Base-by-base conservation (phyloP, 148 eudicot genomes). In the Rhododendron vialii region DNA sequence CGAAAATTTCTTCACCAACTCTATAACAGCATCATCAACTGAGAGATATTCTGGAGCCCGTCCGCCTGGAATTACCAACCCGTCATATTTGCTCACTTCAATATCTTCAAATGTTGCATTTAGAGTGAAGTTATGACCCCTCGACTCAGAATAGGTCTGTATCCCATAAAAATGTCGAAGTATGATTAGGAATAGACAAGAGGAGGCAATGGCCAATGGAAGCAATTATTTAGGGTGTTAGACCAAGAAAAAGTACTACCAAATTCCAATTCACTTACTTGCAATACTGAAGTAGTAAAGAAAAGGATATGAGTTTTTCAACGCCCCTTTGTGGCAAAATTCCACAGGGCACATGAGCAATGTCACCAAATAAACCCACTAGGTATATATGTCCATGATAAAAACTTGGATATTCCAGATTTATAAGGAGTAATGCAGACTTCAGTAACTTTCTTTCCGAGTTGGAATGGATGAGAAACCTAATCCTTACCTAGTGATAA, bases 11-110 rank as follows among this genome's bases (percentile, higher is more conserved):
- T 92, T 88, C 84, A 95, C 98, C 86, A 98, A 61, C 22, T 93
- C 90, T 48, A 87, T 7, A 35, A 98, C 94, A 80, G 96, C 86
- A 69, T 90, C 93, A 86, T 95, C 84, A 90, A 95, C 90, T 10
- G 98, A 94, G 83, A 98, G 98, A 90, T 98, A 98, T 84, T 98
- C 99, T 9, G 99, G 96, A 73, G 98, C 94, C 83, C 99, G 91
- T 67, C 98, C 99, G 43, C 99, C 99, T 6, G 98, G 98, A 90
- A 98, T 88, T 74, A 95, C 89, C 87, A 98, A 87, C 1, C 99
- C 99, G 85, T 98, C 98, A 87, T 98, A 98, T 67, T 85, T 88
- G 90, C 88, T 89, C 33, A 92, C 91, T 67, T 94, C 96, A 80
- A 94, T 89, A 75, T 92, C 98, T 85, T 92, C 92, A 87, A 94